Evolutionary conservation across 1,139 yeast species (phyloP), one percentile per base, ranked within the genome.

Genomic region (Scheffersomyces cryptocercus): DNA sequence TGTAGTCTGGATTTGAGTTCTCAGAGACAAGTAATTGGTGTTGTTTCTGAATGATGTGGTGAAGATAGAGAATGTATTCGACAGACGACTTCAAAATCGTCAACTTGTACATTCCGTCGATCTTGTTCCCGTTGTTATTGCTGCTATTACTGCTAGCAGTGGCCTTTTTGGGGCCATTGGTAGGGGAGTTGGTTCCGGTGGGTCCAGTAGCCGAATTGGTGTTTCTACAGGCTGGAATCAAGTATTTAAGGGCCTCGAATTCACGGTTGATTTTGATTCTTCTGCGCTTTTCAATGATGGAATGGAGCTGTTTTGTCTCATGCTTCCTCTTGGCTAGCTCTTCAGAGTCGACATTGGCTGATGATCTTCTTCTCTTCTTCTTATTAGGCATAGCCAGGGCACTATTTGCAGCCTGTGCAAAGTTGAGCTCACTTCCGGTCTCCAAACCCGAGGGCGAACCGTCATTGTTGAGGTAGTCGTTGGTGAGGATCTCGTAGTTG

Each of bases 11-110:
- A 45, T 46, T 57, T 37, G 48, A 42, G 52, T 46, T 54, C 41
- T 15, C 26, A 11, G 41, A 29, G 44, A 57, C 40, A 45, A 73
- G 55, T 51, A 77, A 57, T 45, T 64, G 58, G 46, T 68, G 68
- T 54, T 79, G 82, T 45, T 75, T 64, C 46, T 72, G 71, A 35
- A 83, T 73, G 9, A 82, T 74, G 44, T 76, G 73, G 58, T 86
- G 90, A 39, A 88, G 69, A 56, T 85, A 85, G 48, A 81, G 73
- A 48, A 88, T 83, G 58, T 88, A 87, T 54, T 86, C 91, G 26
- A 88, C 96, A 0, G 93, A 82, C 15, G 89, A 85, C 62, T 87
- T 89, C 38, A 88, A 67, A 28, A 88, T 86, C 11, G 90, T 88
- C 48, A 88, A 74, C 62, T 88, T 88, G 66, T 88, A 89, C 81